These are phyloP conservation scores for Brassica cretica DNA, from an alignment of 345 rosid genomes.

Conservation along the genomic window DNA sequence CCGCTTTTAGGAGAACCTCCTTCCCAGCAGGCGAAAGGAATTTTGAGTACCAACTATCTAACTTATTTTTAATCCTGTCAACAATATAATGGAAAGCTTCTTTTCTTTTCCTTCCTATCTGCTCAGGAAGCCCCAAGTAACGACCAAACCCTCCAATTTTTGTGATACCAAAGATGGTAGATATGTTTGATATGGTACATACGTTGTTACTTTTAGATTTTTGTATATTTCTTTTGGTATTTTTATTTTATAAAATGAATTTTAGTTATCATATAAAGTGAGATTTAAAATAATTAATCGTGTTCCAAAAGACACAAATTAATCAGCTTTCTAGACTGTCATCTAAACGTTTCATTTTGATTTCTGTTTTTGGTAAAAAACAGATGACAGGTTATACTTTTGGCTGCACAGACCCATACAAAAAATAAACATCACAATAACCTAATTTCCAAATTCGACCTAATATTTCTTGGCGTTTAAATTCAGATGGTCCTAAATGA, in stretches of 20 bases:
- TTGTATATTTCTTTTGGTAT: neutral
- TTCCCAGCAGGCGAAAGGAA: neutral
- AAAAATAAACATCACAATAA: neutral
- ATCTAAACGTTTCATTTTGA: neutral
- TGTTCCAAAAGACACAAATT: neutral
- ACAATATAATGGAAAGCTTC: neutral
- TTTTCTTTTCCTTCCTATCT: neutral
- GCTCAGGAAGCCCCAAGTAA: neutral
- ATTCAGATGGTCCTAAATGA: neutral
- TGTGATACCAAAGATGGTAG: neutral
- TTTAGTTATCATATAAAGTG: neutral
- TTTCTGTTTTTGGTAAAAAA: neutral
- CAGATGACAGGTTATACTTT: neutral
- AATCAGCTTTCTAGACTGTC: neutral
- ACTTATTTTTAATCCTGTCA: too few species aligned
- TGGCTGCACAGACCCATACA: neutral
- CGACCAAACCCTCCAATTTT: neutral
- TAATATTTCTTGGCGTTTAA: neutral
- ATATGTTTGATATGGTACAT: neutral
- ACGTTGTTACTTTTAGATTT: neutral
- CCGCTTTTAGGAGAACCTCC: neutral
- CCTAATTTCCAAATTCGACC: neutral
- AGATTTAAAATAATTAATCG: neutral
- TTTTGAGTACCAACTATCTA: neutral
- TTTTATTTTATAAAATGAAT: neutral